phyloP scores from a whole-genome alignment of 2,329 filamentous ascomycete species.

The Pseudogymnoascus sp. region DNA sequence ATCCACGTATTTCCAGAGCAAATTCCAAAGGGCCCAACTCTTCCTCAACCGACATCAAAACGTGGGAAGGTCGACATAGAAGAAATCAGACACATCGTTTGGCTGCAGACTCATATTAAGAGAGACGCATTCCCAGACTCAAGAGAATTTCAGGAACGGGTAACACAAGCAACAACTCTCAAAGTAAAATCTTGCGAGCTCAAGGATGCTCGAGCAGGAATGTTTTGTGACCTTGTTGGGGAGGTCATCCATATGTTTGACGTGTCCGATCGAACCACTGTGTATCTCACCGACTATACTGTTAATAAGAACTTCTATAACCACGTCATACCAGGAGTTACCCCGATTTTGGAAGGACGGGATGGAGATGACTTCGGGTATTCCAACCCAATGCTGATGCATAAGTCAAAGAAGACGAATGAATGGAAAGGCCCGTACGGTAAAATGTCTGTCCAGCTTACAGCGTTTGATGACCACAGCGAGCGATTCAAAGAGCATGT shows the following conservation, averaged over 20 bases:
- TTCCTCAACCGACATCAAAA: constrained; percentile 18
- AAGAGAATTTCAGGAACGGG: constrained; percentile 36
- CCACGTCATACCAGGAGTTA: constrained; percentile 21
- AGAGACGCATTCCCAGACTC: constrained; percentile 37
- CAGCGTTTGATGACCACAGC: constrained; percentile 62
- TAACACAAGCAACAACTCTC: constrained; percentile 35
- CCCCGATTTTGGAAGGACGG: constrained; percentile 22
- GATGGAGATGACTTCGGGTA: constrained; percentile 53
- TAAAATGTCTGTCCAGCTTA: constrained; percentile 62
- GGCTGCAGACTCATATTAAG: constrained; percentile 29
- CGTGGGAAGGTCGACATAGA: background rate
- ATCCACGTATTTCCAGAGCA: constrained; percentile 38
- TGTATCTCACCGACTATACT: constrained; percentile 83
- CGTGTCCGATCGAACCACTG: constrained; percentile 39
- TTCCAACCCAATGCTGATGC: constrained; percentile 25
- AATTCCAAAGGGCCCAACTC: constrained; percentile 30
- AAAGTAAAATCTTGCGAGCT: constrained; percentile 57
- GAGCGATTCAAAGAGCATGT: constrained; percentile 48
- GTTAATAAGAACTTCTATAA: constrained; percentile 55
- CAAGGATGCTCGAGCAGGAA: constrained; percentile 47
- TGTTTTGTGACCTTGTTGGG: constrained; percentile 62
- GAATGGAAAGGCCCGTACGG: constrained; percentile 72
- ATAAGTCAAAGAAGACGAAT: constrained; percentile 17
- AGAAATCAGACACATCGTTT: background rate
- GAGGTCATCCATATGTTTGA: constrained; percentile 57